Base-by-base conservation (phyloP, 83 land plant genomes). In the Picea mariana region DNA sequence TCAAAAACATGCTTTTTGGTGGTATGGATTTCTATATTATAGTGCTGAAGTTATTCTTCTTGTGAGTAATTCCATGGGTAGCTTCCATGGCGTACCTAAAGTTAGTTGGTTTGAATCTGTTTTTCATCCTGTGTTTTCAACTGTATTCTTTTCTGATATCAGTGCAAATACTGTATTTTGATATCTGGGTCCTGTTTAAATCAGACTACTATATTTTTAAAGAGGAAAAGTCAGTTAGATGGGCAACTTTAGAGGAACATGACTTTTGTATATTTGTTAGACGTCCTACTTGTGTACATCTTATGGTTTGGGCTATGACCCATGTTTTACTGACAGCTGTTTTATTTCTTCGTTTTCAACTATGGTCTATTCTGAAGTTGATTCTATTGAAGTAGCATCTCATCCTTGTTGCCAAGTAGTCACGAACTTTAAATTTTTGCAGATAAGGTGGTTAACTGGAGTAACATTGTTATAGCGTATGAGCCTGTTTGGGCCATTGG, bases 401-500 rank as follows among this genome's bases (percentile, higher is more conserved):
- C 15, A 20, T 1, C 47, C 52, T 72, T 72, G 58, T 73, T 73
- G n/a, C 58, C 40, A 47, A 73, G 7, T 42, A 73, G 21, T 47
- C 24, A 73, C 40, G 12, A 42, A n/a, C 16, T n/a, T 34, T n/a
- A 3, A 21, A 47, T 8, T 85, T 60, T 82, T 82, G 87, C 93
- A 95, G 98, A 85, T 3, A 86, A 87, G 73, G 82, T 93, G 44
- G 77, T 81, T 60, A 78, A 87, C 71, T 95, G 98, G 98, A 85
- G 67, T 9, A 92, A 94, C 80, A 84, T 95, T 72, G 98, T 95
- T 26, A 71, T 95, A 81, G 98, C 98, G n/a, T 95, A 95, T 86
- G 98, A 95, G 77, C 98, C 98, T 69, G 94, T 95, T 66, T 95
- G 96, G 98, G 98, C 98, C 23, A 95, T 95, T 92, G 98, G 98